Evolutionary conservation across 495 filamentous ascomycete species (phyloP).

Genomic region (Pseudevernia furfuracea): DNA sequence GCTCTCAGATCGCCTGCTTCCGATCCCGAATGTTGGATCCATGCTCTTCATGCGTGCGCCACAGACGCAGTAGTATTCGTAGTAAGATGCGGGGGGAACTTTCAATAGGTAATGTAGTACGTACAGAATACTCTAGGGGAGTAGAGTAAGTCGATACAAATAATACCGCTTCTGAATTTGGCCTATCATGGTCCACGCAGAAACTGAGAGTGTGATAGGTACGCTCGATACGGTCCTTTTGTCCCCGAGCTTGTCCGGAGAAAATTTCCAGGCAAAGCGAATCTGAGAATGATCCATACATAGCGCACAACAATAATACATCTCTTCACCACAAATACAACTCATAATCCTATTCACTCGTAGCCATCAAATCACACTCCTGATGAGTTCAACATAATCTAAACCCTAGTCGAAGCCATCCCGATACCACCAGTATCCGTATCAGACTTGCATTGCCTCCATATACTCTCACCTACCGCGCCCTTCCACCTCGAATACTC

Average conservation of each 20-base stretch:
- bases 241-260: not conserved
- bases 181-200: too few relatives aligned
- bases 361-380: not conserved
- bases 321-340: not conserved
- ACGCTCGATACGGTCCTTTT: too few relatives aligned
- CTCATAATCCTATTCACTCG: not conserved
- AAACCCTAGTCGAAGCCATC: not conserved
- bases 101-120: not conserved
- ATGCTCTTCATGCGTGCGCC: not conserved
- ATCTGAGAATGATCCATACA: not conserved
- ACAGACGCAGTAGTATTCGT: slow-evolving; percentile 4
- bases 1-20: slow-evolving; percentile 1
- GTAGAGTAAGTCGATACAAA: not conserved
- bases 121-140: not conserved
- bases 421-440: not conserved
- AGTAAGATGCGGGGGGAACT: not conserved
- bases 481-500: not conserved
- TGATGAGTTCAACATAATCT: not conserved
- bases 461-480: not conserved
- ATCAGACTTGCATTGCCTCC: not conserved
- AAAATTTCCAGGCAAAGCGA: not conserved
- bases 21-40: slow-evolving; percentile 1
- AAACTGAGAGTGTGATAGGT: too few relatives aligned
- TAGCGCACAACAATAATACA: too few relatives aligned
- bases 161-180: not conserved